Percentiles rank a stretch among this genome's conserved stretches.
Conservation (phyloP, 1,284 basidiomycete genomes). For the Leccinum holopus region DNA sequence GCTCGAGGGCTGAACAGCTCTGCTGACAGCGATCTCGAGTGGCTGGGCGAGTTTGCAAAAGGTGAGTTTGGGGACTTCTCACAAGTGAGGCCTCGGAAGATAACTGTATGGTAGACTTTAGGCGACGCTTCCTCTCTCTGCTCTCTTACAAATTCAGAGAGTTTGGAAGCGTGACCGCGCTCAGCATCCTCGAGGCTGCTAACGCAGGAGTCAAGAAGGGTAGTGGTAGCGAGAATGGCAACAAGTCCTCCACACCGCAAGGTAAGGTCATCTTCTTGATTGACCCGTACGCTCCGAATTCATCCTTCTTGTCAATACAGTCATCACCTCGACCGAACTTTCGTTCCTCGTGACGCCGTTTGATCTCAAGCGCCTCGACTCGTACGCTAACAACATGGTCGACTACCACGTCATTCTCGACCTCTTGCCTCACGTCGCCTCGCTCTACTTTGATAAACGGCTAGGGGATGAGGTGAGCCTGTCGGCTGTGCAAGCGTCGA, state of each 20-base stretch:
- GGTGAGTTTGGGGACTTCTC: slow-evolving; percentile 47
- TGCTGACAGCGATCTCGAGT: slow-evolving; percentile 60
- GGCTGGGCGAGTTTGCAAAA: slow-evolving; percentile 89
- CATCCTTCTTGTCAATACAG: slow-evolving; percentile 34
- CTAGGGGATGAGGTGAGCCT: slow-evolving; percentile 64
- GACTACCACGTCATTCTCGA: slow-evolving; percentile 98
- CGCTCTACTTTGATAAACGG: slow-evolving; percentile 82
- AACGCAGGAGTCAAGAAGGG: slow-evolving; percentile 62
- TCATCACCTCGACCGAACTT: slow-evolving; percentile 66
- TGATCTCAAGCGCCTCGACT: slow-evolving; percentile 93
- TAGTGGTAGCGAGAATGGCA: slow-evolving; percentile 37
- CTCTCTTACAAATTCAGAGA: slow-evolving; percentile 95
- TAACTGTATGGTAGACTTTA: slow-evolving; percentile 66
- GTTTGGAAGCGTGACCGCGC: slow-evolving; percentile 82
- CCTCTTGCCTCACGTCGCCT: slow-evolving; percentile 78
- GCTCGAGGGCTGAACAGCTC: slow-evolving; percentile 77
- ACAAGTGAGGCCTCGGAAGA: background rate
- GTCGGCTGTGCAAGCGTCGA: slow-evolving; percentile 85
- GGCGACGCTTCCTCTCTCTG: slow-evolving; percentile 85
- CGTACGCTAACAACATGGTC: slow-evolving; percentile 94
- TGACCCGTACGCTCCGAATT: background rate
- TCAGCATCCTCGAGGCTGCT: slow-evolving; percentile 87
- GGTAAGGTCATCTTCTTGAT: slow-evolving; percentile 33
- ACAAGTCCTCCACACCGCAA: slow-evolving; percentile 35
- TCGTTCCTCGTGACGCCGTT: slow-evolving; percentile 81